phyloP scores from a whole-genome alignment of 441 rosid species.

The Melastoma candidum region DNA sequence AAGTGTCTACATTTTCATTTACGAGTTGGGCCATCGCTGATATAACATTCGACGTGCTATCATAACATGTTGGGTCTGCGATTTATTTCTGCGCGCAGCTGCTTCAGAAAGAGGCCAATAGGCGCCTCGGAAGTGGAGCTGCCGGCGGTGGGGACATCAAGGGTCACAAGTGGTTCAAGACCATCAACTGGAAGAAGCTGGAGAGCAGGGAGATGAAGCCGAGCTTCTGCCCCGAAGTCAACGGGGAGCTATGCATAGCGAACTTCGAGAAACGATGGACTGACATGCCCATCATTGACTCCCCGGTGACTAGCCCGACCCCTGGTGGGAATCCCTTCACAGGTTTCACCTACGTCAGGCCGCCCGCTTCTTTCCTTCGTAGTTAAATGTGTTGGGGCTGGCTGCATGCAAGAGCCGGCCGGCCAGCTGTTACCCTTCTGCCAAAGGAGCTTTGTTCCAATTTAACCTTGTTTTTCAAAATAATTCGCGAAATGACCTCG shows the following conservation, averaged over 20 bases:
- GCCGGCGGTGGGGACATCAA: conserved; percentile 64
- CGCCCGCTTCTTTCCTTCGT: conserved; percentile 50
- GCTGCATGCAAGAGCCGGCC: no score
- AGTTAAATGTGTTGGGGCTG: conserved; percentile 3
- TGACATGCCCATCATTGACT: conserved; percentile 66
- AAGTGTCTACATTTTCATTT: conserved; percentile 9
- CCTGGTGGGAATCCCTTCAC: conserved; percentile 48
- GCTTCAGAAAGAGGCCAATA: conserved; percentile 68
- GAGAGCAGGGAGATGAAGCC: conserved; percentile 65
- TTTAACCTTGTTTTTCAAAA: no score
- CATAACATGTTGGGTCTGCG: neutral
- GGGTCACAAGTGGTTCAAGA: conserved; percentile 81
- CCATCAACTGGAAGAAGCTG: conserved; percentile 78
- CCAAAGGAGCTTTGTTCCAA: no score
- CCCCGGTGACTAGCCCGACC: conserved; percentile 80
- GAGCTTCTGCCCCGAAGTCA: conserved; percentile 71
- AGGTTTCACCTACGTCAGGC: conserved; percentile 65
- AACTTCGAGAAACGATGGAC: conserved; percentile 87
- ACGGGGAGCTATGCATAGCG: conserved; percentile 75
- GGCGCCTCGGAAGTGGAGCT: conserved; percentile 70
- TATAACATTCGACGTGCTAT: conserved; percentile 16
- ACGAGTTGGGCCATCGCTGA: neutral
- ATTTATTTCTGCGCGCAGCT: conserved; percentile 27
- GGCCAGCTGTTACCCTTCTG: no score
- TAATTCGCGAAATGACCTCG: no score